Percentiles rank a stretch among this genome's conserved stretches.
Conservation (phyloP, 2,329 filamentous ascomycete genomes). For the Clonostachys rosea region DNA sequence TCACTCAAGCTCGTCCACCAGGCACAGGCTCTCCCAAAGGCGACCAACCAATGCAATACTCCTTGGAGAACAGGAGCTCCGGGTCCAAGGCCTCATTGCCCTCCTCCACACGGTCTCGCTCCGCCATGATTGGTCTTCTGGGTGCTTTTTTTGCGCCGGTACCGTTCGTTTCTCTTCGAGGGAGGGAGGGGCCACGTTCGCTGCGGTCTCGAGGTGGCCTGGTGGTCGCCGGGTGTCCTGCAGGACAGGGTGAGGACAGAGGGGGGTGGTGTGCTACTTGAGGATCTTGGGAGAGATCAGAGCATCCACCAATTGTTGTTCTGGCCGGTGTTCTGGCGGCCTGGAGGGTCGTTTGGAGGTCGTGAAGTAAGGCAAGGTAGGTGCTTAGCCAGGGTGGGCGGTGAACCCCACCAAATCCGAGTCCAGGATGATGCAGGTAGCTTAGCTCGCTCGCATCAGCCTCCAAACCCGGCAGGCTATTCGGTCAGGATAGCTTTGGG, state of each 20-base stretch:
- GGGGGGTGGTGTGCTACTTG: no score
- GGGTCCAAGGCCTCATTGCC: slow-evolving; percentile 64
- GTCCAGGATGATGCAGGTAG: not conserved
- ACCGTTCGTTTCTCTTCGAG: no score
- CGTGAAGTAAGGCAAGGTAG: not conserved
- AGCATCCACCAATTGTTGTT: no score
- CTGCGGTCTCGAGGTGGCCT: no score
- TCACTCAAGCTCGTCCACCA: not conserved
- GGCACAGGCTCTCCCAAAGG: slow-evolving; percentile 10
- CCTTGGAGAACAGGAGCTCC: slow-evolving; percentile 88
- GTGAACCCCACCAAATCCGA: slow-evolving; percentile 9
- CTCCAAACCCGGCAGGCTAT: no score
- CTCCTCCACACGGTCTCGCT: slow-evolving; percentile 39
- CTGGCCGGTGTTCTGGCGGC: not conserved
- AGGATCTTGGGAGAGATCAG: no score
- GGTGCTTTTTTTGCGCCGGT: not conserved
- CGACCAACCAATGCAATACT: slow-evolving; percentile 74
- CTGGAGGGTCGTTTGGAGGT: slow-evolving; percentile 8
- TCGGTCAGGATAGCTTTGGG: no score
- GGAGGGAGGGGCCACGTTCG: no score
- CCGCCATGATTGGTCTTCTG: slow-evolving; percentile 33
- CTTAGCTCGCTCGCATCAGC: no score
- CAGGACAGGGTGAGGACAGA: no score
- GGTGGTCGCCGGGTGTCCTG: no score
- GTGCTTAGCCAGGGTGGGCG: slow-evolving; percentile 4